Evolutionary conservation across 345 rosid genomes (phyloP), one percentile per base, ranked within the genome.

Genomic region (Mallotus nudiflorus): DNA sequence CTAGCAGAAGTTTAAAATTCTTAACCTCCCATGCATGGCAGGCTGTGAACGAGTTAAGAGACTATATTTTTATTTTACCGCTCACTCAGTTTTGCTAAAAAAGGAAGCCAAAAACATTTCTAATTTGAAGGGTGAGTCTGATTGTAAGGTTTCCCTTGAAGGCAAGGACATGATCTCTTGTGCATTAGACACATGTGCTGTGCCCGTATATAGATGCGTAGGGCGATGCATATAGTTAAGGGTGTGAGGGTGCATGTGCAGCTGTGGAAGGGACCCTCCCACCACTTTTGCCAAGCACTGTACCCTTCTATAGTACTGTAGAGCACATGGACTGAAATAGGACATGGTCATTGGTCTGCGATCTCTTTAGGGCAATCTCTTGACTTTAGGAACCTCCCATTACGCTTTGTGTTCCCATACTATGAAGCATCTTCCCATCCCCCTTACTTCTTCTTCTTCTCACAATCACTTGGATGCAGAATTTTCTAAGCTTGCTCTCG

Each of bases 111-210:
- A 2, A 33, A 3, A 33, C 37, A 33, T 33, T 33, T 2, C 37
- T 33, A 33, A 2, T 33, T 33, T 33, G 37, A 33, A 2, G 37
- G 6, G 37, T 33, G 37, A 6, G 3, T 33, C 4, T 33, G 37
- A 6, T 33, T 3, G 37, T 33, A 33, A 33, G 37, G 37, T 33
- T 33, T 33, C 37, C 37, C 37, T 33, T 33, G 15, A 50, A 50
- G 57, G 60, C 44, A 25, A 20, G 20, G 59, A 24, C 50, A 25
- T 37, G 66, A 50, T 27, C 29, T 29, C 15, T 12, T 44, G 29
- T 62, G 56, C 40, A 20, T 69, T 56, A 6, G 64, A 73, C 78
- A 73, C 78, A 54, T 62, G 52, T 73, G 68, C 28, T 73, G 60
- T 60, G 22, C 0, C 37, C 11, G 28, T 24, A 52, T 2, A 42